Evolutionary conservation across 306 rosid genomes (phyloP), one percentile per base, ranked within the genome.

Genomic region (Medicago ruthenica): DNA sequence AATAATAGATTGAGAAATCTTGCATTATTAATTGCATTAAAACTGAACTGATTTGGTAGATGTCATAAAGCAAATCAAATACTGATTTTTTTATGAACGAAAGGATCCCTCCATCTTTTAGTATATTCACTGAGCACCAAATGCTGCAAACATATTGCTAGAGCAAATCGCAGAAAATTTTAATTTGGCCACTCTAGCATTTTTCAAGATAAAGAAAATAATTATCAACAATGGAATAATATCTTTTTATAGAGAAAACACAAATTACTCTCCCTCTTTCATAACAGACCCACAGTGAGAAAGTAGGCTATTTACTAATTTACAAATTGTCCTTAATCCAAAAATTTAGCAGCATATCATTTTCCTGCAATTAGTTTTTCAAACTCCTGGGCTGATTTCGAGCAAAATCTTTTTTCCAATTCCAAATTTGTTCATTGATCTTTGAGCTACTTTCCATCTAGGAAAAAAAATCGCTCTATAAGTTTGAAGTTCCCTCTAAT

Each of bases 51-150:
- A 44, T n/a, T 51, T 41, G 18, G 65, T 31, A 44, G 65, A 54
- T 70, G 55, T 20, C 67, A 24, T 5, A 51, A 75, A 70, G 54
- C 42, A 62, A 42, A 70, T 50, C 15, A 71, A 60, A 60, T 60
- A 60, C 66, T 27, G 66, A 31, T 24, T 60, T 60, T 60, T 60
- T 64, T 64, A 64, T 0, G 8, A 27, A 40, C 39, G 24, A 66
- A 48, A 45, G 50, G 21, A 67, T 18, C 42, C 24, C 71, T 18
- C 59, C 31, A 37, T 31, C 31, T 72, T 67, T 79, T 21, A 73
- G 42, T 10, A 66, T 65, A 72, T 8, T 44, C n/a, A 8, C 54
- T 7, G 57, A 73, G 64, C 61, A 47, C 16, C 47, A 80, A 58
- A 66, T 66, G 53, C 21, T 15, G 75, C 18, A 66, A 53, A 39